Conservation (phyloP, 495 filamentous ascomycete species). For the Tuber calosporum region DNA sequence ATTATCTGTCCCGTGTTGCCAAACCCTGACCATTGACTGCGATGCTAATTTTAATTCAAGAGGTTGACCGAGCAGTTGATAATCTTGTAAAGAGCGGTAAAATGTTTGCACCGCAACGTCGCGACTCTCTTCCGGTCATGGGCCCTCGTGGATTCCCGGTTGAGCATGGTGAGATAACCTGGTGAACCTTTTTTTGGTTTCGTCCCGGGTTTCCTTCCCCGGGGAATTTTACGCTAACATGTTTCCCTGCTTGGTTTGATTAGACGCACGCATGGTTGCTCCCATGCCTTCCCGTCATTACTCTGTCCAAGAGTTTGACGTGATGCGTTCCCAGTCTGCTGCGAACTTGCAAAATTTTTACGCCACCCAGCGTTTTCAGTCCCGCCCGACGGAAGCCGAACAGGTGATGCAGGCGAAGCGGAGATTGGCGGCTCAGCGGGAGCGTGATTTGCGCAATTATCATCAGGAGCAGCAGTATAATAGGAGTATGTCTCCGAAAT, state of each 20-base stretch:
- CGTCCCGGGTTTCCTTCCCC: not conserved
- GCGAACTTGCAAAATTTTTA: slow-evolving; percentile 90
- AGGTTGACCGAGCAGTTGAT: slow-evolving; percentile 92
- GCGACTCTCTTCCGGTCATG: slow-evolving; percentile 77
- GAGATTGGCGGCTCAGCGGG: slow-evolving; percentile 95
- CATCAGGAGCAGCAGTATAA: slow-evolving; percentile 99
- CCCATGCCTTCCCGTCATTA: slow-evolving; percentile 57
- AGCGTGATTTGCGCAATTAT: slow-evolving; percentile 98
- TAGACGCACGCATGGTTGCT: slow-evolving; percentile 38
- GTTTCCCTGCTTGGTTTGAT: not conserved
- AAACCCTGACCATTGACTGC: slow-evolving; percentile 2
- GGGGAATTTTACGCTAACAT: slow-evolving; percentile 5
- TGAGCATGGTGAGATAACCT: slow-evolving; percentile 46
- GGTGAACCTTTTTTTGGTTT: not conserved
- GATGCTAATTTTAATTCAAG: slow-evolving; percentile 47
- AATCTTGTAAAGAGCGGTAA: slow-evolving; percentile 95
- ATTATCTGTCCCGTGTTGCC: slow-evolving; percentile 33
- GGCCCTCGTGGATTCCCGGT: slow-evolving; percentile 56
- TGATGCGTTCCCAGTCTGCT: slow-evolving; percentile 60
- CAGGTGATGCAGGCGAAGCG: slow-evolving; percentile 98
- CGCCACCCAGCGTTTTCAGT: slow-evolving; percentile 83
- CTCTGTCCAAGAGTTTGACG: slow-evolving; percentile 73
- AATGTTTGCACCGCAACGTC: slow-evolving; percentile 70
- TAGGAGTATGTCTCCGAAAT: slow-evolving; percentile 60
- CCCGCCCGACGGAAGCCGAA: slow-evolving; percentile 89